These are phyloP conservation scores for Alternaria atra DNA, from an alignment of 2,329 filamentous ascomycete species.

Conservation along the genomic window DNA sequence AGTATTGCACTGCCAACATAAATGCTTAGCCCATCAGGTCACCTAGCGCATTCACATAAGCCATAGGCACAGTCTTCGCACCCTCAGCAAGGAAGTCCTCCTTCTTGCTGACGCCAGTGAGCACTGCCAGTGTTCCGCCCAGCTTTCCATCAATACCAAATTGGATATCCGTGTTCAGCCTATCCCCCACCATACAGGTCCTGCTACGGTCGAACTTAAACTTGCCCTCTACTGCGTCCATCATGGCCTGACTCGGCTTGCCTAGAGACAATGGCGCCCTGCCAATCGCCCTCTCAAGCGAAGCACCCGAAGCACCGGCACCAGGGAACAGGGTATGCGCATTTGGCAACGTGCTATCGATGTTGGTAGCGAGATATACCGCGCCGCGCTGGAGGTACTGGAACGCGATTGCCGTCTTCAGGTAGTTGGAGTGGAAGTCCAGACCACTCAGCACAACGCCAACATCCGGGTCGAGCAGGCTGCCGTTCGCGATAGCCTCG, in stretches of 20 bases:
- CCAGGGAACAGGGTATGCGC: slow-evolving; percentile 87
- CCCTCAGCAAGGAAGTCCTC: slow-evolving; percentile 79
- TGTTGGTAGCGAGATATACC: slow-evolving; percentile 90
- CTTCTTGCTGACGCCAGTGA: slow-evolving; percentile 89
- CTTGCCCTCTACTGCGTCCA: slow-evolving; percentile 97
- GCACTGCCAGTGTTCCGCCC: slow-evolving; percentile 87
- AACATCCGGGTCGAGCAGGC: slow-evolving; percentile 86
- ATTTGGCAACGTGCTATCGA: slow-evolving; percentile 87
- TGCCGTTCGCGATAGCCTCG: slow-evolving; percentile 72
- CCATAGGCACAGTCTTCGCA: slow-evolving; percentile 75
- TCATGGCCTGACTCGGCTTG: slow-evolving; percentile 98
- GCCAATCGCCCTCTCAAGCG: slow-evolving; percentile 71
- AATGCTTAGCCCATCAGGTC: slow-evolving; percentile 66
- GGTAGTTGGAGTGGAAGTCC: slow-evolving; percentile 94
- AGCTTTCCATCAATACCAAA: slow-evolving; percentile 92
- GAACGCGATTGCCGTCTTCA: slow-evolving; percentile 84
- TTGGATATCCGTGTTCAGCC: slow-evolving; percentile 93
- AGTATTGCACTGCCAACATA: background rate
- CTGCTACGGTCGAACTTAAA: slow-evolving; percentile 84
- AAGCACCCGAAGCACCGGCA: slow-evolving; percentile 82
- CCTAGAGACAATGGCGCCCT: slow-evolving; percentile 80
- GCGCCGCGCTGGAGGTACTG: slow-evolving; percentile 87
- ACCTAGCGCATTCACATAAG: slow-evolving; percentile 84
- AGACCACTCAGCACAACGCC: slow-evolving; percentile 88
- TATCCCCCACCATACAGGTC: slow-evolving; percentile 96